phyloP scores from a whole-genome alignment of 306 rosid species.

The Quercus bicolor region DNA sequence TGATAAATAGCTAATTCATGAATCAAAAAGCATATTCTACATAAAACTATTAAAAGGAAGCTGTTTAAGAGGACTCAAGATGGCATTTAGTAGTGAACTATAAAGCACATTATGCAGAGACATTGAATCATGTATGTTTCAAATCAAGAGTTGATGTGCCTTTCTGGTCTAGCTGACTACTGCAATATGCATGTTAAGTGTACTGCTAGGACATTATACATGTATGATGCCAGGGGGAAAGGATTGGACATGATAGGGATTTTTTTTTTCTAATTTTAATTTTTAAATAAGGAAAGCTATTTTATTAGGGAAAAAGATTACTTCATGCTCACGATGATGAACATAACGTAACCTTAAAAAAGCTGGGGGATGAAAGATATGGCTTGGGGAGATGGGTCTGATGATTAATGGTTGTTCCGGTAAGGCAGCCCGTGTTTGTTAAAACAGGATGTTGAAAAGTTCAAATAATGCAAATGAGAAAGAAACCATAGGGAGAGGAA shows the following conservation, averaged over 20 bases:
- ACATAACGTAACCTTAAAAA: too few species aligned
- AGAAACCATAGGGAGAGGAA: not conserved
- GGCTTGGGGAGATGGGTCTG: not conserved
- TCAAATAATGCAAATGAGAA: not conserved
- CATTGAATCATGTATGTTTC: not conserved
- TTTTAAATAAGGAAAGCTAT: too few species aligned
- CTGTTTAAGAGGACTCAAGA: too few species aligned
- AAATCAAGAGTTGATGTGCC: not conserved
- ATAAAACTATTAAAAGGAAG: too few species aligned
- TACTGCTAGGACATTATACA: not conserved
- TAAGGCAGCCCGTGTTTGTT: not conserved
- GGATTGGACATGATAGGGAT: not conserved
- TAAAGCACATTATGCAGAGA: not conserved
- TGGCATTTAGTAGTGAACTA: too few species aligned
- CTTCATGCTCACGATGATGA: too few species aligned
- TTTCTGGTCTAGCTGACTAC: not conserved
- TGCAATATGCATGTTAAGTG: not conserved
- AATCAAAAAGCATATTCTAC: not conserved
- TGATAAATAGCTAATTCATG: not conserved
- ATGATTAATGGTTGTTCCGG: not conserved
- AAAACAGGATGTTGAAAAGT: not conserved
- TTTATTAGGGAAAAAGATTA: too few species aligned
- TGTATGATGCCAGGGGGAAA: not conserved
- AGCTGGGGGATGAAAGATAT: too few species aligned
- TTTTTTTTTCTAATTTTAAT: not conserved